phyloP scores from a whole-genome alignment of 352 stramenopile genomes.

The Pythium utonaiense region DNA sequence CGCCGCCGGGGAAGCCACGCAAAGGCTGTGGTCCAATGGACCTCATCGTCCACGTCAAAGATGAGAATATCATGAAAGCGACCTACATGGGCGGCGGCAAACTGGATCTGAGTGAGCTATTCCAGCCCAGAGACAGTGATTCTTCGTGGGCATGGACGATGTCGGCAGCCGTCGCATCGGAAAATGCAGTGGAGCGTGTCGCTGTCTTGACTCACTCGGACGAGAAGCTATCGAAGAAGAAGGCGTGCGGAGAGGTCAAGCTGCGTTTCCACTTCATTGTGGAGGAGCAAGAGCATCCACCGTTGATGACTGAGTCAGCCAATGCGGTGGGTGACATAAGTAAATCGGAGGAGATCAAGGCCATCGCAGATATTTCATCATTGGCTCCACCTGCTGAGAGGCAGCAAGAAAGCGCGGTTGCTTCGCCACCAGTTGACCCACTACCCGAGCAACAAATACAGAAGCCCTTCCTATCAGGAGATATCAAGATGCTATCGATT shows the following conservation, averaged over 20 bases:
- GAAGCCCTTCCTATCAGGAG: constrained; percentile 1
- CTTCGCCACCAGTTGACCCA: background rate
- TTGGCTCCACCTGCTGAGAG: background rate
- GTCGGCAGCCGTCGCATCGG: background rate
- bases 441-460: background rate
- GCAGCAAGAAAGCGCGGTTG: background rate
- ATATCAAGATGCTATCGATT: constrained; percentile 38
- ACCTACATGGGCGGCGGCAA: constrained; percentile 44
- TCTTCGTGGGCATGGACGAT: constrained; percentile 4
- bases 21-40: constrained; percentile 25
- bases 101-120: constrained; percentile 31
- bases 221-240: constrained; percentile 36
- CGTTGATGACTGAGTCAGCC: background rate
- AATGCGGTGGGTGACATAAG: background rate
- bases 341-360: background rate
- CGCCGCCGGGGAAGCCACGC: background rate
- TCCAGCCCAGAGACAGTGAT: constrained; percentile 2
- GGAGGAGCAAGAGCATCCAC: background rate
- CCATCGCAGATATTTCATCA: background rate
- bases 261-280: constrained; percentile 30
- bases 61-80: constrained; percentile 40
- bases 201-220: constrained; percentile 25
- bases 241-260: constrained; percentile 34
- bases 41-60: constrained; percentile 32
- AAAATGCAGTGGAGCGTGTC: constrained; percentile 13